A percentile compares a stretch with the other conserved stretches of the same genome.
Conservation (phyloP, 2,329 filamentous ascomycete genomes). For the Alternaria triticina region DNA sequence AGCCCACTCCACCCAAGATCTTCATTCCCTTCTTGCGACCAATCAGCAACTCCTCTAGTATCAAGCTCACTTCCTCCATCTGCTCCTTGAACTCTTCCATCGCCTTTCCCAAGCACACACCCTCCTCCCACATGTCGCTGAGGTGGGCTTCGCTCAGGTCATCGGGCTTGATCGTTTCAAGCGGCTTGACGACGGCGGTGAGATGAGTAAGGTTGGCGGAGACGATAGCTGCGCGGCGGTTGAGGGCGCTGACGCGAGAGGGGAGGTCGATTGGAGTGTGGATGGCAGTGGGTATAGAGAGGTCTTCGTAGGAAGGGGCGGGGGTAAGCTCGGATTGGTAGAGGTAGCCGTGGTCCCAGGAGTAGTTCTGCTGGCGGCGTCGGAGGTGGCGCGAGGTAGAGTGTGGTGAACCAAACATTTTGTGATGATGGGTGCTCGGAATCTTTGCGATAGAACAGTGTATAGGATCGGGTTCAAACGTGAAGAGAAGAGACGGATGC, state of each 20-base stretch:
- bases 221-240: constrained; percentile 7
- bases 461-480: neutral
- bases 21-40: neutral
- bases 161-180: constrained; percentile 1
- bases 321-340: neutral
- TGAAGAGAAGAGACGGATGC: neutral
- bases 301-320: neutral
- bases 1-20: neutral
- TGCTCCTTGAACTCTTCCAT: constrained; percentile 6
- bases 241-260: constrained; percentile 3
- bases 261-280: neutral
- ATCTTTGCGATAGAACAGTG: neutral
- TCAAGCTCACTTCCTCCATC: constrained; percentile 15
- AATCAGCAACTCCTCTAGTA: neutral
- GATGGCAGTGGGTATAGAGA: neutral
- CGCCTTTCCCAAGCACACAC: neutral
- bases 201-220: constrained; percentile 2
- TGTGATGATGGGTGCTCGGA: neutral
- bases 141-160: constrained; percentile 1
- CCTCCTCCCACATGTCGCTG: constrained; percentile 1
- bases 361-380: constrained; percentile 6
- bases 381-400: neutral
- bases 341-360: constrained; percentile 1
- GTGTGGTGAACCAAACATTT: neutral
- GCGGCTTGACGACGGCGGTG: constrained; percentile 4